Evolutionary conservation across 768 basidiomycete genomes (phyloP).

Genomic region (Hericium alpestre): DNA sequence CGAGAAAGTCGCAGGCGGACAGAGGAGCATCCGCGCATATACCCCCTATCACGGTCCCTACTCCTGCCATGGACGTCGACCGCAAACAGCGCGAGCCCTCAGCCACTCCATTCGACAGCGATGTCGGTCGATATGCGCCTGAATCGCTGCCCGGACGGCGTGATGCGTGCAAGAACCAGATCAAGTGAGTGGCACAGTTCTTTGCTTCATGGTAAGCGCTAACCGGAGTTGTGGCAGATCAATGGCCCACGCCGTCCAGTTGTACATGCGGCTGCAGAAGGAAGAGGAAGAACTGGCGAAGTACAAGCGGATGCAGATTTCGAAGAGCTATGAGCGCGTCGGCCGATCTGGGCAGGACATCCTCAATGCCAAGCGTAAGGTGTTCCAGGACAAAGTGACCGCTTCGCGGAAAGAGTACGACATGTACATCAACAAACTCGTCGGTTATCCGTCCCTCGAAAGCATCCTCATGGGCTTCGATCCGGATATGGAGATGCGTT

Average conservation of each 20-base stretch:
- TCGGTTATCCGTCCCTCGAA: neutral
- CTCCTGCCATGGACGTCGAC: neutral
- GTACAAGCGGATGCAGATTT: neutral
- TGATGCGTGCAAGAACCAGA: neutral
- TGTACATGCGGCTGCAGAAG: neutral
- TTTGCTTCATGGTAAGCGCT: no score
- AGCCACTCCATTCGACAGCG: neutral
- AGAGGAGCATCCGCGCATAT: neutral
- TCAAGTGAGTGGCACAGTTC: neutral
- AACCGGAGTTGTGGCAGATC: neutral
- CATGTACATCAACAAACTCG: neutral
- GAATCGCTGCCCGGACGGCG: neutral
- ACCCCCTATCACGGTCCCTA: neutral
- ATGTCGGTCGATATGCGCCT: neutral
- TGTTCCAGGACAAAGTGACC: neutral
- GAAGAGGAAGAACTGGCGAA: neutral
- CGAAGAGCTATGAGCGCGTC: neutral
- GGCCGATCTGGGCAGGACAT: neutral
- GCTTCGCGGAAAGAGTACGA: neutral
- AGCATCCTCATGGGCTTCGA: neutral
- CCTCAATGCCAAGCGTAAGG: neutral
- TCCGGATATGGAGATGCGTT: neutral
- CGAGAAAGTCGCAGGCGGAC: neutral
- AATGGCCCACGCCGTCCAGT: neutral
- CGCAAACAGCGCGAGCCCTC: neutral